Percentiles rank a stretch among this genome's conserved stretches.
Evolutionary conservation across 2,329 filamentous ascomycete genomes (phyloP).

Genomic region (Botryotinia globosa): DNA sequence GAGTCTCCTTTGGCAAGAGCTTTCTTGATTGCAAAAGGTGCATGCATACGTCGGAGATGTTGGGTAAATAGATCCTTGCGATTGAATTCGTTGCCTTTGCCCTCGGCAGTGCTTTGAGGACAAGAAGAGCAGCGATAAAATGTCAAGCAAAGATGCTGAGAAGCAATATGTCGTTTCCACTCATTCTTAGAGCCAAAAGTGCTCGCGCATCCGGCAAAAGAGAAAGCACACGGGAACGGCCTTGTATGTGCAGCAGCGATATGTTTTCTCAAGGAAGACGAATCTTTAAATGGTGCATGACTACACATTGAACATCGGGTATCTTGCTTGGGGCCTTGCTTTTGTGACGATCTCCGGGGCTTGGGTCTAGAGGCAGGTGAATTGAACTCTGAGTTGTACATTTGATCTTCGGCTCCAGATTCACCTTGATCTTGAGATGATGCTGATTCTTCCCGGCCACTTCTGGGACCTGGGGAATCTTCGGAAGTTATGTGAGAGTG

Average conservation of each 20-base stretch:
- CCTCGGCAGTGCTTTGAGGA: conserved; percentile 51
- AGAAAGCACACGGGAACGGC: conserved; percentile 82
- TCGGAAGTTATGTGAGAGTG: conserved; percentile 37
- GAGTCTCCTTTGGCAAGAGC: conserved; percentile 55
- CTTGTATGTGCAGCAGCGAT: conserved; percentile 66
- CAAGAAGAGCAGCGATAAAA: conserved; percentile 65
- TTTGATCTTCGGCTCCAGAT: conserved; percentile 43
- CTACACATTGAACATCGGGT: conserved; percentile 60
- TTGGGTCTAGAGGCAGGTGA: conserved; percentile 38
- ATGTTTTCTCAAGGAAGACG: conserved; percentile 63
- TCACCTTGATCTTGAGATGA: conserved; percentile 43
- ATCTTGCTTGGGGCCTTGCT: conserved; percentile 53
- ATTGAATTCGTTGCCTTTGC: conserved; percentile 73
- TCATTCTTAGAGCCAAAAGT: conserved; percentile 93
- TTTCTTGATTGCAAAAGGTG: conserved; percentile 62
- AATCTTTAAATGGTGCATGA: conserved; percentile 65
- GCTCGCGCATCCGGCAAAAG: conserved; percentile 76
- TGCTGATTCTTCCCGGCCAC: conserved; percentile 43
- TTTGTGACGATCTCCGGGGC: conserved; percentile 38
- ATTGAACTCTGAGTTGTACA: conserved; percentile 39
- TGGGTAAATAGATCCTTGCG: conserved; percentile 95
- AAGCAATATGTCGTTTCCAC: conserved; percentile 93
- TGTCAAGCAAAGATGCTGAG: conserved; percentile 75
- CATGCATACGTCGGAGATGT: conserved; percentile 91
- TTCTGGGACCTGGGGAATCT: conserved; percentile 36